Conservation (phyloP, 768 basidiomycete genomes). For the Ephemerocybe angulata region DNA sequence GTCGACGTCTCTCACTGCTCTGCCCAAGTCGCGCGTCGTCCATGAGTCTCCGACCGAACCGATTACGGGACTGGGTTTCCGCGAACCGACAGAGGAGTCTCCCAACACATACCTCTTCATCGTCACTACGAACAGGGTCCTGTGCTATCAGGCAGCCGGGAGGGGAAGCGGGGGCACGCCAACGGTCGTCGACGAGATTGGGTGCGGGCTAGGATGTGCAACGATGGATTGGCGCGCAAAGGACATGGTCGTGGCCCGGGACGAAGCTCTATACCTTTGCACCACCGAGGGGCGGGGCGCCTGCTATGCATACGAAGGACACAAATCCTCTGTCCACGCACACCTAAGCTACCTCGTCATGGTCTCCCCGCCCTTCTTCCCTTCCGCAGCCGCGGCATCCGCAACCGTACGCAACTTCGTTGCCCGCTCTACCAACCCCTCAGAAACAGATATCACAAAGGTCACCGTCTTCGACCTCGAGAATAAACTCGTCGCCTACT, state of each 20-base stretch:
- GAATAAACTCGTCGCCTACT: constrained; percentile 87
- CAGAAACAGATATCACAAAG: constrained; percentile 63
- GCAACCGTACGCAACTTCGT: constrained; percentile 75
- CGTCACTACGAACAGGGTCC: constrained; percentile 80
- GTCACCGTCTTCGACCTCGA: constrained; percentile 88
- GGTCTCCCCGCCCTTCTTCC: constrained; percentile 79
- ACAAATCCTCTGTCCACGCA: constrained; percentile 72
- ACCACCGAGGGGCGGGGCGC: constrained; percentile 77
- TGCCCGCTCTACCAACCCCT: constrained; percentile 42
- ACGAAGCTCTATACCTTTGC: constrained; percentile 90
- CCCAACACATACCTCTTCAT: constrained; percentile 68
- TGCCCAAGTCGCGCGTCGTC: constrained; percentile 84
- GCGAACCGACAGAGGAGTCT: constrained; percentile 50
- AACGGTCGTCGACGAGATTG: constrained; percentile 79
- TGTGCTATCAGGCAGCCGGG: constrained; percentile 73
- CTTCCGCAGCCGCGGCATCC: constrained; percentile 60
- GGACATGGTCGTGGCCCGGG: constrained; percentile 80
- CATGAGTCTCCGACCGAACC: constrained; percentile 86
- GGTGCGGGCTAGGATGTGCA: constrained; percentile 80
- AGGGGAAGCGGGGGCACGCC: constrained; percentile 64
- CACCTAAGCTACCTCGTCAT: constrained; percentile 87
- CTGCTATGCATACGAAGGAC: constrained; percentile 90
- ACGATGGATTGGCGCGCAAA: constrained; percentile 69
- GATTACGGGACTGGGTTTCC: constrained; percentile 89
- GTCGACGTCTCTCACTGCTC: constrained; percentile 58